These are phyloP conservation scores for Metschnikowia henanensis DNA, from an alignment of 805 yeast species.

Conservation along the genomic window DNA sequence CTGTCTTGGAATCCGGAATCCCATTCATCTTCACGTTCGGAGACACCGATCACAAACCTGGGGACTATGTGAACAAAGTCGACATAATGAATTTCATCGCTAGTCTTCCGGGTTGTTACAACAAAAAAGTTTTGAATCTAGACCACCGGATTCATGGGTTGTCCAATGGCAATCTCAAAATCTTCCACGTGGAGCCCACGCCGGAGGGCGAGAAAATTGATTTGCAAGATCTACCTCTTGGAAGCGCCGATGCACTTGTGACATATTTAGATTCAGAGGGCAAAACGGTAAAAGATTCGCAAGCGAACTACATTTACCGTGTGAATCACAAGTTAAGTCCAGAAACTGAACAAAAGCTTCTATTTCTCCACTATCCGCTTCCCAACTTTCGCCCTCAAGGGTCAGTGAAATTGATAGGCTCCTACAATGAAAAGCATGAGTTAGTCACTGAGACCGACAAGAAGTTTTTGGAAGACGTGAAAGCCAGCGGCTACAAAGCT, in stretches of 20 bases:
- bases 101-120: slow-evolving; percentile 39
- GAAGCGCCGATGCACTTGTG: slow-evolving; percentile 24
- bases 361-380: slow-evolving; percentile 42
- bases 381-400: slow-evolving; percentile 44
- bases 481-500: slow-evolving; percentile 35
- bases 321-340: slow-evolving; percentile 11
- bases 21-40: slow-evolving; percentile 42
- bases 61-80: slow-evolving; percentile 11
- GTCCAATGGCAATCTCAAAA: slow-evolving; percentile 36
- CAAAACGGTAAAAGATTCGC: slow-evolving; percentile 30
- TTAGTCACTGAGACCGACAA: slow-evolving; percentile 29
- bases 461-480: slow-evolving; percentile 34
- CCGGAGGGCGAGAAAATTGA: slow-evolving; percentile 5
- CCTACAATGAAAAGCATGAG: slow-evolving; percentile 37
- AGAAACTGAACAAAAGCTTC: slow-evolving; percentile 25
- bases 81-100: slow-evolving; percentile 29
- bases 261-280: slow-evolving; percentile 37
- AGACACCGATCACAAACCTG: slow-evolving; percentile 27
- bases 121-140: slow-evolving; percentile 17
- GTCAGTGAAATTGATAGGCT: slow-evolving; percentile 37
- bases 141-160: slow-evolving; percentile 30
- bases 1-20: slow-evolving; percentile 29
- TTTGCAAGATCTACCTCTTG: slow-evolving; percentile 7
- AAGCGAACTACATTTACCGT: slow-evolving; percentile 36
- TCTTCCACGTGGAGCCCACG: slow-evolving; percentile 16